Evolutionary conservation across 2,329 filamentous ascomycete species (phyloP).

Genomic region (Sclerotinia subarctica): DNA sequence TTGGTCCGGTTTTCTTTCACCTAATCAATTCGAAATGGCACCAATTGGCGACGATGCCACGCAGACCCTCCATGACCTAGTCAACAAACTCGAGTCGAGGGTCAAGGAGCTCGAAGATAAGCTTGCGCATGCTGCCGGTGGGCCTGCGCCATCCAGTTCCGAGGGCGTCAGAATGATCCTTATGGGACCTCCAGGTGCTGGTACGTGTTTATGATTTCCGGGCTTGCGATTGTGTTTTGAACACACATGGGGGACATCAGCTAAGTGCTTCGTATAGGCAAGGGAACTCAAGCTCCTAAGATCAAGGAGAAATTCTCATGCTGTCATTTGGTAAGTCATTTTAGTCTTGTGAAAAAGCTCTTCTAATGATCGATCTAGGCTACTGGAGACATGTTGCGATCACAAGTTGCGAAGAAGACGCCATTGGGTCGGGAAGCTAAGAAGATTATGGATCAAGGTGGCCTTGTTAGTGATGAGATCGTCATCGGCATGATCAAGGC

Average conservation of each 20-base stretch:
- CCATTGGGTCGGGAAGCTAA: slow-evolving; percentile 91
- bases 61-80: slow-evolving; percentile 78
- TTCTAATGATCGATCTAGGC: slow-evolving; percentile 55
- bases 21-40: slow-evolving; percentile 64
- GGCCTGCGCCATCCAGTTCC: slow-evolving; percentile 51
- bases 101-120: slow-evolving; percentile 81
- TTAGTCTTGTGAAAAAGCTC: not conserved
- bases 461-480: slow-evolving; percentile 96
- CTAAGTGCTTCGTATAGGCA: slow-evolving; percentile 59
- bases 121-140: slow-evolving; percentile 53
- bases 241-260: slow-evolving; percentile 16
- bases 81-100: slow-evolving; percentile 79
- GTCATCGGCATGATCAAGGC: slow-evolving; percentile 99
- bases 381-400: slow-evolving; percentile 98
- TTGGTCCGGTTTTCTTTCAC: slow-evolving; percentile 32
- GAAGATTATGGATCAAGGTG: slow-evolving; percentile 99
- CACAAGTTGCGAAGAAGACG: slow-evolving; percentile 97
- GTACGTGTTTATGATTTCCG: slow-evolving; percentile 53
- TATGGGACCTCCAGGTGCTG: slow-evolving; percentile 95
- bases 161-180: slow-evolving; percentile 89
- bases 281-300: slow-evolving; percentile 96
- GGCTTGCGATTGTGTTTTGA: not conserved
- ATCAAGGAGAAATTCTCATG: slow-evolving; percentile 98
- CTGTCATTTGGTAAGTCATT: slow-evolving; percentile 82
- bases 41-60: slow-evolving; percentile 78